Base-by-base conservation (phyloP, 2,329 filamentous ascomycete genomes). In the Rachicladosporium sp. region DNA sequence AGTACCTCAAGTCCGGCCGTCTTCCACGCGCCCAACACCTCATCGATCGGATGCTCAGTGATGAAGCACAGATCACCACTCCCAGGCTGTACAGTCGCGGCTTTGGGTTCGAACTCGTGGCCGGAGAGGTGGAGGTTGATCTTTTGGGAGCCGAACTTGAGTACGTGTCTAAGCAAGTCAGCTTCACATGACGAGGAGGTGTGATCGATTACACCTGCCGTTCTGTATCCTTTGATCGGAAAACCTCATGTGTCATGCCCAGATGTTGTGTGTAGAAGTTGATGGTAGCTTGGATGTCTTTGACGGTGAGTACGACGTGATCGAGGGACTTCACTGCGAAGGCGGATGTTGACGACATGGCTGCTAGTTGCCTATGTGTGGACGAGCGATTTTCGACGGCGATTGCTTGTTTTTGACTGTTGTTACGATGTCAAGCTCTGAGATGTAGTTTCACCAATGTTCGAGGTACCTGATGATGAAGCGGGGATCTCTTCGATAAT, bases 61-160 rank as follows among this genome's bases (percentile, higher is more conserved):
- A 79, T 51, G 40, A 79, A 79, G 50, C 74, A 78, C 29, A 79
- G 43, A 51, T 79, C 75, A 8, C 68, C 73, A 8, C 70, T 74
- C 0, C 76, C 76, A 0, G 71, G 69, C 38, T 69, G 60, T 0
- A 73, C 72, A 8, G 57, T 63, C 3, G 52, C 51, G 0, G 74
- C 75, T 50, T 76, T 77, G 3, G 75, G 74, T 42, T 75, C 71
- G 46, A 77, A 78, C 43, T 78, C 74, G 10, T 64, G 66, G 5
- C 73, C 74, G 7, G 61, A 58, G 46, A 73, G 63, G 49, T 79
- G 75, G 2, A 80, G 64, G 43, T 79, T 79, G 42, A 79, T 72
- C 55, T 79, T 79, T 44, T 76, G 72, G 1, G 46, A 50, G 29
- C 74, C 76, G 47, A 78, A 79, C 4, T 64, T 57, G 10, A 79